These are phyloP conservation scores for Penicillium psychrosexuale DNA, from an alignment of 2,329 filamentous ascomycete species.

Conservation along the genomic window DNA sequence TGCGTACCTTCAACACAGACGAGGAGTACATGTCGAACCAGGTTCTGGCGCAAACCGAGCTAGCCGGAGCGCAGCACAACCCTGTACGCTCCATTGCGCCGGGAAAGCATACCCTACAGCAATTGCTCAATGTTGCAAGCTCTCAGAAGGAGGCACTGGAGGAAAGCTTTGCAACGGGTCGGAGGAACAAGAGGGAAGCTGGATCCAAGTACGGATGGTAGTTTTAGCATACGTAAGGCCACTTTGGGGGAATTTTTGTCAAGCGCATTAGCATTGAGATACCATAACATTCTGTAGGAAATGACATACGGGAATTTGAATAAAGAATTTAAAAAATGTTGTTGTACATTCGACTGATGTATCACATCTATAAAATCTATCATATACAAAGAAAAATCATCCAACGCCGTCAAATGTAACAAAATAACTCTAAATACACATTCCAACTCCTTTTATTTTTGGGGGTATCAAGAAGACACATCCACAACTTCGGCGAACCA, in stretches of 20 bases:
- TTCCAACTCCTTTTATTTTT: slow-evolving; percentile 17
- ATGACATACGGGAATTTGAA: not conserved
- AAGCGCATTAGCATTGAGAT: slow-evolving; percentile 12
- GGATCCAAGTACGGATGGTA: slow-evolving; percentile 82
- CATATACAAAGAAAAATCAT: slow-evolving; percentile 11
- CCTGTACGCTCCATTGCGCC: slow-evolving; percentile 78
- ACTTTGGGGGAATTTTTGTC: not conserved
- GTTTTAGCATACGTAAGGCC: not conserved
- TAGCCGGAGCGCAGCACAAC: slow-evolving; percentile 62
- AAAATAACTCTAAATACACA: slow-evolving; percentile 20
- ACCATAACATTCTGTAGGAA: slow-evolving; percentile 8
- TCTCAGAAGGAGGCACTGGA: slow-evolving; percentile 83
- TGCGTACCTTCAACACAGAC: slow-evolving; percentile 87
- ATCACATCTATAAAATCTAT: slow-evolving; percentile 12
- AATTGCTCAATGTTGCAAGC: slow-evolving; percentile 78
- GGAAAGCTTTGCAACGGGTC: slow-evolving; percentile 83
- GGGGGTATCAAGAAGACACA: slow-evolving; percentile 32
- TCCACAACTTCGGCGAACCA: slow-evolving; percentile 80
- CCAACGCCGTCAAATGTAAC: slow-evolving; percentile 15
- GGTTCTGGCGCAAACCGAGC: slow-evolving; percentile 58
- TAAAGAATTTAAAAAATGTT: not conserved
- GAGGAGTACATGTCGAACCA: slow-evolving; percentile 84
- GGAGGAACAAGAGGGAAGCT: slow-evolving; percentile 75
- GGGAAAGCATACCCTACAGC: slow-evolving; percentile 84
- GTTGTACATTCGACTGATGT: slow-evolving; percentile 5